These are phyloP conservation scores for Stagonosporopsis tanaceti DNA, from an alignment of 2,329 filamentous ascomycete genomes.

Conservation along the genomic window DNA sequence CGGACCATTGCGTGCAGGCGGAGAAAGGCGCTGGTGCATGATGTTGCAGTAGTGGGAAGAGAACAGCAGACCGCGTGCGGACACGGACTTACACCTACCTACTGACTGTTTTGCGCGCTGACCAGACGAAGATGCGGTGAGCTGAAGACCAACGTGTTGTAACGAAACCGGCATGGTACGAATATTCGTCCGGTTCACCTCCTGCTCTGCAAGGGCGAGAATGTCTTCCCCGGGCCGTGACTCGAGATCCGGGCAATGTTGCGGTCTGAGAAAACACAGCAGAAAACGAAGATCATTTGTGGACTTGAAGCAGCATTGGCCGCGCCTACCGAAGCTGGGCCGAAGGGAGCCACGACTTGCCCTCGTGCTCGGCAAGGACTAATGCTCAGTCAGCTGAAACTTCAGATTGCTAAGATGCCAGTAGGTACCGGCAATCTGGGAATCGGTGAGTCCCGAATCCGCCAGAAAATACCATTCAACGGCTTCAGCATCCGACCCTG, in stretches of 20 bases:
- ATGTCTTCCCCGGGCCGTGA: not conserved
- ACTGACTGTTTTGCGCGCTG: not conserved
- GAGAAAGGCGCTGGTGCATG: slow-evolving; percentile 30
- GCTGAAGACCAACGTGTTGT: slow-evolving; percentile 34
- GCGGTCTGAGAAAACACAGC: not conserved
- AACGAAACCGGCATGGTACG: not conserved
- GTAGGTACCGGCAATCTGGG: not conserved
- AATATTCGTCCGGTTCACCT: not conserved
- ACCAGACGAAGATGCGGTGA: slow-evolving; percentile 32
- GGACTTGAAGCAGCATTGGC: not conserved
- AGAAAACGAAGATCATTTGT: not conserved
- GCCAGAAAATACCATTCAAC: not conserved
- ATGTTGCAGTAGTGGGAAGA: slow-evolving; percentile 13
- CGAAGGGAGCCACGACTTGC: not conserved
- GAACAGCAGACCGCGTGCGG: not conserved
- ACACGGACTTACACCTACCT: not conserved
- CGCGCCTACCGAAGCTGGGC: slow-evolving; percentile 1
- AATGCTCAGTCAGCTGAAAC: slow-evolving; percentile 4
- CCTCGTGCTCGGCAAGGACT: slow-evolving; percentile 1
- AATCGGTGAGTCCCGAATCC: slow-evolving; percentile 9
- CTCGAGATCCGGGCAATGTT: not conserved
- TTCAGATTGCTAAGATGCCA: not conserved
- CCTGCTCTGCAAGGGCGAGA: not conserved
- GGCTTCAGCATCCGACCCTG: not conserved
- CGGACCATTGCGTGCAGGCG: slow-evolving; percentile 23